phyloP scores from a whole-genome alignment of 768 basidiomycete genomes.

The Mycena amicta region DNA sequence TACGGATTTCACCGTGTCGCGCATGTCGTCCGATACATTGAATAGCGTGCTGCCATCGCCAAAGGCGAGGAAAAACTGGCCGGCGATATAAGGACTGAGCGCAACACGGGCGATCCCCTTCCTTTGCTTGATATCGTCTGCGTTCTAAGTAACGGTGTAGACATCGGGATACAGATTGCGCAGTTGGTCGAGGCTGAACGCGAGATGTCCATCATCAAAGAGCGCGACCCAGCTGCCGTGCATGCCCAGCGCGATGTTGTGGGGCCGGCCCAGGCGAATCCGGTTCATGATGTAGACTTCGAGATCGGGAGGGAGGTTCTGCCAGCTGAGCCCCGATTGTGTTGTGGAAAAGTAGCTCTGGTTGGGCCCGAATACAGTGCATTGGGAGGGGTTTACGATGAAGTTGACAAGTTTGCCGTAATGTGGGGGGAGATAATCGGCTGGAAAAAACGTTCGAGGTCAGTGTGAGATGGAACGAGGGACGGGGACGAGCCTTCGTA shows the following conservation, averaged over 20 bases:
- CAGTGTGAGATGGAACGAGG: not conserved
- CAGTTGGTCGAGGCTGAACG: not conserved
- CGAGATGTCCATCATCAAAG: conserved; percentile 7
- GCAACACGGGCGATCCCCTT: conserved; percentile 10
- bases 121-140: conserved; percentile 3
- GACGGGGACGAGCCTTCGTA: conserved; percentile 5
- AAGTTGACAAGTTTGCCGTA: conserved; percentile 7
- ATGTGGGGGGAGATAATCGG: conserved; percentile 7
- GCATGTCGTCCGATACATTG: conserved; percentile 10
- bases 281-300: conserved; percentile 9
- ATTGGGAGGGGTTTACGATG: not conserved
- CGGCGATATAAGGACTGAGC: conserved; percentile 6
- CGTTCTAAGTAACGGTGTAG: not conserved
- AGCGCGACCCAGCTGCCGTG: conserved; percentile 6
- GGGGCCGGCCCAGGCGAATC: conserved; percentile 10
- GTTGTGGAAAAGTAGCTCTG: conserved; percentile 15
- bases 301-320: conserved; percentile 13
- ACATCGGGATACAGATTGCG: conserved; percentile 4
- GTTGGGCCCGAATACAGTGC: conserved; percentile 13
- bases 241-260: conserved; percentile 7
- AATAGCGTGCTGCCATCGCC: conserved; percentile 4
- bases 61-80: conserved; percentile 10
- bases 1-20: conserved; percentile 3
- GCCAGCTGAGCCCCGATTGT: conserved; percentile 14
- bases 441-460: not conserved